Percentiles rank a stretch among this genome's conserved stretches.
Evolutionary conservation across 176 grass and related monocot species (phyloP).

Genomic region (Carex kokanica): DNA sequence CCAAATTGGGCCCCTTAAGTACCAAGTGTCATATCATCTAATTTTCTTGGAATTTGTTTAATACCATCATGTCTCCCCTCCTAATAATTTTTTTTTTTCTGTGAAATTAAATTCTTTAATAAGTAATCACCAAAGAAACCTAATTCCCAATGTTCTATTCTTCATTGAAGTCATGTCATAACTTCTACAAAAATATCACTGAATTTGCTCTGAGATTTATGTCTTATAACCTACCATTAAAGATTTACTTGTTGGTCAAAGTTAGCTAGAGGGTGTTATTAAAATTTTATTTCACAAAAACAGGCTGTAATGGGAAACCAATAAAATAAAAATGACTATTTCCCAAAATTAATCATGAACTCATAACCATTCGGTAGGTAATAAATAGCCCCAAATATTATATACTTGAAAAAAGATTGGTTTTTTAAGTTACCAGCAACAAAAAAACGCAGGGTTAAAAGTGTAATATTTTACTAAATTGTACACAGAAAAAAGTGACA

Average conservation of each 20-base stretch:
- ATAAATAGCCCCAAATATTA: too few relatives aligned
- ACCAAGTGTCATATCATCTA: not conserved
- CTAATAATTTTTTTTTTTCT: not conserved
- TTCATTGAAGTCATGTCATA: too few relatives aligned
- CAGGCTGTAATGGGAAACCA: not conserved
- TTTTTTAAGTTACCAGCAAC: too few relatives aligned
- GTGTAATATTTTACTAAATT: not conserved
- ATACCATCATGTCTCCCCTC: not conserved
- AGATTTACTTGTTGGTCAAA: not conserved
- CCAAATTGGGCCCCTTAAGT: not conserved
- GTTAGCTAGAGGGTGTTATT: not conserved
- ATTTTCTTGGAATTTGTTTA: not conserved
- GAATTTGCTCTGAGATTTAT: not conserved
- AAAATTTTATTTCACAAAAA: not conserved
- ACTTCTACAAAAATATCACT: too few relatives aligned
- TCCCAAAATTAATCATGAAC: too few relatives aligned
- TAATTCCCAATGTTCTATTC: not conserved
- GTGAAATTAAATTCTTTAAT: not conserved
- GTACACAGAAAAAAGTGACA: not conserved
- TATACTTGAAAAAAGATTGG: too few relatives aligned
- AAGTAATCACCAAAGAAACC: not conserved
- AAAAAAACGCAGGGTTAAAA: too few relatives aligned
- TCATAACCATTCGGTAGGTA: too few relatives aligned
- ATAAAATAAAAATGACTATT: not conserved
- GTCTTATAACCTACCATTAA: not conserved